Conservation (phyloP, 176 grass and related monocot genomes). For the Oryza officinalis region DNA sequence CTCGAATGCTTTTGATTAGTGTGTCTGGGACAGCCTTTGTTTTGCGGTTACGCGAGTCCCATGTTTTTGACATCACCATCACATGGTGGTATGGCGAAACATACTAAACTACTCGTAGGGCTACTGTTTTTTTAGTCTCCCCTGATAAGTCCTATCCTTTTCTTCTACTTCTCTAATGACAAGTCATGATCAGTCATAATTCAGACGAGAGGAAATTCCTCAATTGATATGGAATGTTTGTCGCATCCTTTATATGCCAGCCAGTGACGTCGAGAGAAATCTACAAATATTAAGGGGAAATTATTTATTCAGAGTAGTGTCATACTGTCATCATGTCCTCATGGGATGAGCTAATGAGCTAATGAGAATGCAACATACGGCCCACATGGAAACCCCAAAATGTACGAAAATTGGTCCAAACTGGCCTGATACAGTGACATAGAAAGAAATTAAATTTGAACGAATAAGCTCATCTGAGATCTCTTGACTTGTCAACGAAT, state of each 20-base stretch:
- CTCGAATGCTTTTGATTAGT: neutral
- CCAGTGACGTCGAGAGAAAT: neutral
- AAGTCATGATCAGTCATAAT: neutral
- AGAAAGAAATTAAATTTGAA: too few species aligned
- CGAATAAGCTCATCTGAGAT: too few species aligned
- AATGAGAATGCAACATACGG: neutral
- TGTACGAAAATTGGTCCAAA: neutral
- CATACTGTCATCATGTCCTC: neutral
- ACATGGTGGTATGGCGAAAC: neutral
- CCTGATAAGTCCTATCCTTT: neutral
- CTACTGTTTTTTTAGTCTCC: neutral
- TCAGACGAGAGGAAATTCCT: neutral
- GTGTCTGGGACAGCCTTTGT: neutral
- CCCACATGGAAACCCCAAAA: neutral
- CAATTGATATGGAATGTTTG: neutral
- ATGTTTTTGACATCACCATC: neutral
- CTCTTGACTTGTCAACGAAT: too few species aligned
- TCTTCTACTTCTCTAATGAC: neutral
- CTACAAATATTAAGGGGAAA: neutral
- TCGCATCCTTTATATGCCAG: neutral
- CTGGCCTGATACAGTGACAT: neutral
- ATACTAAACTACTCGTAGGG: neutral
- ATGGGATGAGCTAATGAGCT: neutral
- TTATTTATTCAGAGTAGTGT: neutral
- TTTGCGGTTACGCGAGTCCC: slow-evolving; percentile 21